Percentiles rank a stretch among this genome's conserved stretches.
These are phyloP conservation scores for Blastobotrys ciferrii DNA, from an alignment of 1,139 yeast species.

Conservation along the genomic window DNA sequence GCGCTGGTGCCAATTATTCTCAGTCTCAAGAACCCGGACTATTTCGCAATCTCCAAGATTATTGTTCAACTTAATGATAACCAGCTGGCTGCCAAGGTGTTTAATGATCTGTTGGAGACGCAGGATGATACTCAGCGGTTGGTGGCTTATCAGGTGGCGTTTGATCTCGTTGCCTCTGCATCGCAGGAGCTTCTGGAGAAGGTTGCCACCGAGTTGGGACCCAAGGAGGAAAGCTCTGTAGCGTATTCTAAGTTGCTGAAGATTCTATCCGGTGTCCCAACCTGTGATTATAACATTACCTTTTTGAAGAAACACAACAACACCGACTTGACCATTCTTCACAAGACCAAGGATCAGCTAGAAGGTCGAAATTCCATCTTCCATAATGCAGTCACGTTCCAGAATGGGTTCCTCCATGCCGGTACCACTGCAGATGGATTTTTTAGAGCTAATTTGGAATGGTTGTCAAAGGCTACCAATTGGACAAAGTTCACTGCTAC, in stretches of 20 bases:
- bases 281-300: conserved; percentile 89
- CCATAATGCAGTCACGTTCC: conserved; percentile 94
- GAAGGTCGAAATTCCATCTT: conserved; percentile 93
- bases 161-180: conserved; percentile 88
- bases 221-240: conserved; percentile 36
- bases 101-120: conserved; percentile 55
- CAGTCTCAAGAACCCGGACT: conserved; percentile 64
- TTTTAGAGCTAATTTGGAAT: conserved; percentile 85
- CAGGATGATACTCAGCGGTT: conserved; percentile 41
- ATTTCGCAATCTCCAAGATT: conserved; percentile 77
- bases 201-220: conserved; percentile 41
- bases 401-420: conserved; percentile 92
- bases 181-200: conserved; percentile 84
- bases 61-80: conserved; percentile 85
- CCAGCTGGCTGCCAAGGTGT: conserved; percentile 63
- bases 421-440: conserved; percentile 97
- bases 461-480: conserved; percentile 95
- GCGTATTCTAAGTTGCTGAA: conserved; percentile 50
- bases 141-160: conserved; percentile 90
- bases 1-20: conserved; percentile 61
- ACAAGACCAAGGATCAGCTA: conserved; percentile 73
- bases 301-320: conserved; percentile 83
- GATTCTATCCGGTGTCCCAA: conserved; percentile 88
- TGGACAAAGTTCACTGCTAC: conserved; percentile 99
- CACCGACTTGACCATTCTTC: conserved; percentile 78